Base-by-base conservation (phyloP, 192 early-diverging fungal genomes). In the Entomortierella chlamydospora region DNA sequence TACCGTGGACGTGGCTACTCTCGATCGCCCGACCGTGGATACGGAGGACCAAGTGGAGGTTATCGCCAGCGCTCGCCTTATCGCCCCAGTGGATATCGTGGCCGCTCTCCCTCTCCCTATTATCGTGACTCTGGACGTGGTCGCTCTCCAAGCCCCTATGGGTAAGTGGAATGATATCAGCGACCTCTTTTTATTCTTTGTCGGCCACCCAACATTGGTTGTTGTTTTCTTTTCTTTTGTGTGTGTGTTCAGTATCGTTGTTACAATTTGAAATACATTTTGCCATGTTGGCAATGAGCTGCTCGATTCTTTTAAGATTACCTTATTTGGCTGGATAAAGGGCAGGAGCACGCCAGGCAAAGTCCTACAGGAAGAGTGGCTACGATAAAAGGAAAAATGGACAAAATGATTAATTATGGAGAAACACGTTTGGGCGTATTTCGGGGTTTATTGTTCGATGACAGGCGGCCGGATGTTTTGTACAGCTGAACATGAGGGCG, bases 81-180 rank as follows among this genome's bases (percentile, higher is more conserved):
- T 60, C 68, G 64, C 53, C 74, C 65, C 29, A 54, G 66, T 41
- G 71, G 68, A 30, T 69, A 74, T 37, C 71, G 71, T 63, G 82
- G 82, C 15, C 74, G 72, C 54, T 83, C 82, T 5, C 70, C 71
- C 29, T 82, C 81, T 25, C 81, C 81, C 18, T 82, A 74, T 23
- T 72, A 74, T 39, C 65, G 57, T 43, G 64, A 63, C 29, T 55
- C 71, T 18, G 77, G 69, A 57, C 71, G 71, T 63, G 77, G 82
- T 23, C 74, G 72, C 41, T 83, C 82, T n/a, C 65, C 71, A 12
- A 81, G 77, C 63, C 82, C 82, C 13, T 83, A 83, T 63, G 82
- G 73, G 76, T 79, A 79, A 70, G 67, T 50, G 25, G 22, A 30
- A 37, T 11, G 18, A 29, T 18, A 1, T 8, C 22, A 22, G 2